A percentile compares a stretch with the other conserved stretches of the same genome.
phyloP scores from a whole-genome alignment of 441 rosid species.

The Corymbia citriodora region DNA sequence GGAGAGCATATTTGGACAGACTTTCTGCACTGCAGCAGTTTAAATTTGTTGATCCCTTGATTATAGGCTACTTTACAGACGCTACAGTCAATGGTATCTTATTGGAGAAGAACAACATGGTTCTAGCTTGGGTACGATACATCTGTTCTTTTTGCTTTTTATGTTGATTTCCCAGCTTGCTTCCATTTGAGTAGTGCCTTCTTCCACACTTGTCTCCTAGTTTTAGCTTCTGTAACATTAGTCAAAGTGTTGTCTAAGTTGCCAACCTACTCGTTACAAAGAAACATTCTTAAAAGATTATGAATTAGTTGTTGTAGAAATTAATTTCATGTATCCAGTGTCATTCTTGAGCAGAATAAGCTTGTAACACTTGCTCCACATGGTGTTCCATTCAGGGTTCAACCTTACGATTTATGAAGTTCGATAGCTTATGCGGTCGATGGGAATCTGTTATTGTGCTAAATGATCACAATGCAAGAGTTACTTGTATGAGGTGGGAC shows the following conservation, averaged over 20 bases:
- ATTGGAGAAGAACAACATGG: conserved; percentile 26
- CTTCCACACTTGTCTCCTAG: neutral
- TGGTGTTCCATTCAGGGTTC: conserved; percentile 30
- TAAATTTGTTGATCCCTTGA: conserved; percentile 41
- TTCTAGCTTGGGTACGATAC: conserved; percentile 41
- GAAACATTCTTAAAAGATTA: neutral
- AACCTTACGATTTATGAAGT: conserved; percentile 13
- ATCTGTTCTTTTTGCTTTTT: neutral
- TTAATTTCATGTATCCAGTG: neutral
- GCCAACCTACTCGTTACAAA: neutral
- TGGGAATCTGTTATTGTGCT: conserved; percentile 8
- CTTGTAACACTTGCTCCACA: neutral
- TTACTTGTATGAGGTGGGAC: conserved; percentile 63
- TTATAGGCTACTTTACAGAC: conserved; percentile 7
- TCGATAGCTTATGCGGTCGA: conserved; percentile 11
- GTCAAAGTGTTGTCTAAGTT: neutral
- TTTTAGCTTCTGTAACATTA: neutral
- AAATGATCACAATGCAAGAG: conserved; percentile 51
- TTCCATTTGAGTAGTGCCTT: neutral
- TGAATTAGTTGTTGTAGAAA: neutral
- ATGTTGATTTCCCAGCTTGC: neutral
- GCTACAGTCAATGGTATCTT: conserved; percentile 26
- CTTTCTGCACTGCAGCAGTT: conserved; percentile 35
- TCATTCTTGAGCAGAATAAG: neutral
- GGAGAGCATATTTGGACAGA: conserved; percentile 46